Percentiles rank a stretch among this genome's conserved stretches.
Evolutionary conservation across 257 asterid genomes (phyloP).

Genomic region (Plantago elongata): DNA sequence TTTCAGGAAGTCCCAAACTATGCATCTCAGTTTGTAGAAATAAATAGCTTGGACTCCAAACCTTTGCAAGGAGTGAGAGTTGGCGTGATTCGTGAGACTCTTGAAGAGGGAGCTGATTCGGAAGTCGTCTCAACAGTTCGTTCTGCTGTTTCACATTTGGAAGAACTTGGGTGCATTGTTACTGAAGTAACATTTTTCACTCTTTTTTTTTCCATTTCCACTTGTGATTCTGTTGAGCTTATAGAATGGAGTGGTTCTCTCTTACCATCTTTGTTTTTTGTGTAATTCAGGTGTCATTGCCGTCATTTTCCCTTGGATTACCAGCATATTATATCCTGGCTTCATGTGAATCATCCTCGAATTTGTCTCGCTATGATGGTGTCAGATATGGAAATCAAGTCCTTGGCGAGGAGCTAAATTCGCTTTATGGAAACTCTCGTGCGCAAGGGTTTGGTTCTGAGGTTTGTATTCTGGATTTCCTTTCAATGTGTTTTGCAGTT

Average conservation of each 20-base stretch:
- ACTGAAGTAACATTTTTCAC: slow-evolving; percentile 50
- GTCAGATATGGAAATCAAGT: slow-evolving; percentile 89
- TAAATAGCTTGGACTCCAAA: slow-evolving; percentile 55
- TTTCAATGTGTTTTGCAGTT: background rate
- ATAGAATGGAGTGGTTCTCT: slow-evolving; percentile 10
- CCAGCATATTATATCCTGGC: slow-evolving; percentile 98
- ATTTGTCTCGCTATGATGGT: slow-evolving; percentile 96
- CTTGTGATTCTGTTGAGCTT: slow-evolving; percentile 5
- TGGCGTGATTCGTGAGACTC: slow-evolving; percentile 88
- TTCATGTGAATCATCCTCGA: slow-evolving; percentile 89
- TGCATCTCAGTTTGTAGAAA: slow-evolving; percentile 49
- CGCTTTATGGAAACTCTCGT: slow-evolving; percentile 84
- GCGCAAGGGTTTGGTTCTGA: slow-evolving; percentile 94
- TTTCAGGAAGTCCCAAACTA: slow-evolving; percentile 80
- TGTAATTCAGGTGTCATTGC: slow-evolving; percentile 67
- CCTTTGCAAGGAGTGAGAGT: slow-evolving; percentile 86
- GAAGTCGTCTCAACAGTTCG: slow-evolving; percentile 65
- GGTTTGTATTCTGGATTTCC: slow-evolving; percentile 36
- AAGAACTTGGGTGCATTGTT: slow-evolving; percentile 72
- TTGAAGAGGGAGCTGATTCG: slow-evolving; percentile 76
- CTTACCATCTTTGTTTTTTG: slow-evolving; percentile 15
- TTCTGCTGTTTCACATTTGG: slow-evolving; percentile 77
- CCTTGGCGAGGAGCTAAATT: slow-evolving; percentile 60
- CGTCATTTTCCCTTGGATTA: slow-evolving; percentile 91
- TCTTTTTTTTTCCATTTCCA: background rate